These are phyloP conservation scores for Aspergillus persii DNA, from an alignment of 2,329 filamentous ascomycete species.

Conservation along the genomic window DNA sequence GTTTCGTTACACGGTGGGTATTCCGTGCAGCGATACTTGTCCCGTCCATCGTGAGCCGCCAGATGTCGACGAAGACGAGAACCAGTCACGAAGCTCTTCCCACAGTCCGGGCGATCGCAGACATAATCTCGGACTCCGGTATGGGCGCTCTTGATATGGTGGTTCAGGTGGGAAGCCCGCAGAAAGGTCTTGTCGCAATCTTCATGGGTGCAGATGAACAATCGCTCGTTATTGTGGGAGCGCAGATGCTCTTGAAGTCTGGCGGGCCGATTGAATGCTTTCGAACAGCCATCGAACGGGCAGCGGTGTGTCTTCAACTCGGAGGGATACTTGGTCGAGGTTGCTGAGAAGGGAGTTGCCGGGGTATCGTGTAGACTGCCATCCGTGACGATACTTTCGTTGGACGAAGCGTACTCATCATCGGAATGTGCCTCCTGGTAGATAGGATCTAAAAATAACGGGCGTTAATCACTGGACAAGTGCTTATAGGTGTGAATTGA, in stretches of 20 bases:
- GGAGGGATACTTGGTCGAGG: constrained; percentile 54
- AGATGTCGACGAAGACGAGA: constrained; percentile 75
- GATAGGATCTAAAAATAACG: constrained; percentile 35
- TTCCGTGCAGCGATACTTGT: constrained; percentile 71
- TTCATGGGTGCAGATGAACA: constrained; percentile 68
- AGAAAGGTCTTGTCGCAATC: constrained; percentile 81
- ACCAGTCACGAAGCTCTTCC: constrained; percentile 76
- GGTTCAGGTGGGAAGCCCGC: constrained; percentile 79
- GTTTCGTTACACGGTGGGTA: constrained; percentile 69
- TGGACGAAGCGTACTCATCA: constrained; percentile 29
- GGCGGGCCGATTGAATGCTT: constrained; percentile 84
- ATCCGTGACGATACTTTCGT: constrained; percentile 27
- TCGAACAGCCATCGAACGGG: constrained; percentile 69
- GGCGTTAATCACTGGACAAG: constrained; percentile 24
- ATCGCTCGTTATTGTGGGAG: constrained; percentile 80
- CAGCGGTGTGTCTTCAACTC: constrained; percentile 76
- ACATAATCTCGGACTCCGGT: constrained; percentile 66
- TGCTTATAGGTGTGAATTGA: neutral
- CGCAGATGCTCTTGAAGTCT: constrained; percentile 76
- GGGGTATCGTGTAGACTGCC: constrained; percentile 46
- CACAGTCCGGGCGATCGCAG: constrained; percentile 71
- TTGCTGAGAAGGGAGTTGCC: constrained; percentile 52
- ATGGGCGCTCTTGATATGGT: constrained; percentile 82
- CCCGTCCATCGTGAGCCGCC: constrained; percentile 73
- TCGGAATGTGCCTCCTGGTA: constrained; percentile 36